Evolutionary conservation across 371 early-diverging fungal genomes (phyloP), one percentile per base, ranked within the genome.

Genomic region (Furculomyces boomerangus): DNA sequence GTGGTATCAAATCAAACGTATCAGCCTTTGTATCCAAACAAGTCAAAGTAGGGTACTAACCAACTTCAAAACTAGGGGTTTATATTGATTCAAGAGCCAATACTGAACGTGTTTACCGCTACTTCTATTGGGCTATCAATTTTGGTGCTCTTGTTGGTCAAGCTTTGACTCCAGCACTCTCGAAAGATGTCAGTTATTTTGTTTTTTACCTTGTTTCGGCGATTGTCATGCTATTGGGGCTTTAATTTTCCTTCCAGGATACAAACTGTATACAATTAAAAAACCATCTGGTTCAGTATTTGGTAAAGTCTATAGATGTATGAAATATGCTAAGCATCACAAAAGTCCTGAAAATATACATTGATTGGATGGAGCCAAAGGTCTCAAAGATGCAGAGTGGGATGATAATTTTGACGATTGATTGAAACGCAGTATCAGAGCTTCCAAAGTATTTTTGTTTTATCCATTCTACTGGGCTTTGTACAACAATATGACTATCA

Each of bases 61-160:
- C 48, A 43, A 70, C 54, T 16, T 58, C 52, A 35, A 50, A 48
- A 1, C 47, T 62, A 1, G 72, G 71, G n/a, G 63, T 67, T 29
- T 69, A 68, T 31, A 59, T 71, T 56, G 72, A 67, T 61, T 66
- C 71, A 51, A 54, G 66, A 53, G 59, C 76, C 56, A 75, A 74
- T 0, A 61, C 74, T 16, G 74, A 75, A 62, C 68, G 71, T 54
- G 67, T 78, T 45, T 82, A 82, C 67, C 71, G 72, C 50, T 73
- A 72, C 63, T 88, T 89, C 61, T 92, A 88, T 68, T 83, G 84
- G 75, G 74, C 81, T 50, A 83, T 93, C 60, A 89, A 89, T 56
- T 54, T 80, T 48, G 88, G 91, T 29, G 73, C 83, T 30, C 72
- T 84, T 22, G 58, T 74, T 31, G 74, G 79, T 57, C 73, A 76